Percentiles rank a stretch among this genome's conserved stretches.
Conservation (phyloP, 441 rosid species). For the Rhodomyrtus psidioides region DNA sequence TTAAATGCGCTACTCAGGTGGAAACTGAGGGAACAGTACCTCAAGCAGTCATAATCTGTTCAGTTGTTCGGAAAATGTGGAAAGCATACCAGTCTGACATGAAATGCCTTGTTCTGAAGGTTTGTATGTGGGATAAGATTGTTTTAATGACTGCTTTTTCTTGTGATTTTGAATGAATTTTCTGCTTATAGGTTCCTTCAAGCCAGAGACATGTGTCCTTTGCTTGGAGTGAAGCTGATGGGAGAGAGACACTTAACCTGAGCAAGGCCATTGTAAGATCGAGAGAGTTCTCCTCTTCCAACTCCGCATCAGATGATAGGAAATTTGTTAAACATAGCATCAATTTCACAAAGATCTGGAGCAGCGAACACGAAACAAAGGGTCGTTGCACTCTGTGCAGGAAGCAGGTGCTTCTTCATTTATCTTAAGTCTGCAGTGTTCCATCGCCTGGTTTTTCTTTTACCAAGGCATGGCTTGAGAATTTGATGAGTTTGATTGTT, state of each 20-base stretch:
- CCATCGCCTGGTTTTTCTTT: not conserved
- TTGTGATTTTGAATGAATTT: slow-evolving; percentile 3
- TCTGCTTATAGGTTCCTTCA: slow-evolving; percentile 70
- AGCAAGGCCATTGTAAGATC: slow-evolving; percentile 52
- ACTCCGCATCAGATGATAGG: slow-evolving; percentile 39
- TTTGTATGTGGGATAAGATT: slow-evolving; percentile 6
- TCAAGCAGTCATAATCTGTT: slow-evolving; percentile 86
- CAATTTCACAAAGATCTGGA: slow-evolving; percentile 85
- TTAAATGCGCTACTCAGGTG: slow-evolving; percentile 61
- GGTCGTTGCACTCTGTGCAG: slow-evolving; percentile 77
- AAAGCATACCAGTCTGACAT: slow-evolving; percentile 57
- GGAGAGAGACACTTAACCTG: slow-evolving; percentile 25
- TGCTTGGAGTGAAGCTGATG: slow-evolving; percentile 64
- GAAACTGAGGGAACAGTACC: slow-evolving; percentile 55
- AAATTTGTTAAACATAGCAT: slow-evolving; percentile 71
- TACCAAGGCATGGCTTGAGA: not conserved
- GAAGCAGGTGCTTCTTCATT: slow-evolving; percentile 58
- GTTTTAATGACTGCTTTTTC: not conserved
- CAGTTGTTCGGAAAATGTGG: slow-evolving; percentile 82
- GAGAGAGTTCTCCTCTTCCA: slow-evolving; percentile 52
- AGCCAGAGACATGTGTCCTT: slow-evolving; percentile 80
- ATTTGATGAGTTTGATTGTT: not conserved
- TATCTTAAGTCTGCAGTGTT: not conserved
- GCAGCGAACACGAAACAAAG: slow-evolving; percentile 72
- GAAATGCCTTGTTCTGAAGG: slow-evolving; percentile 66